These are phyloP conservation scores for Draba incana DNA, from an alignment of 345 rosid species.

Conservation along the genomic window DNA sequence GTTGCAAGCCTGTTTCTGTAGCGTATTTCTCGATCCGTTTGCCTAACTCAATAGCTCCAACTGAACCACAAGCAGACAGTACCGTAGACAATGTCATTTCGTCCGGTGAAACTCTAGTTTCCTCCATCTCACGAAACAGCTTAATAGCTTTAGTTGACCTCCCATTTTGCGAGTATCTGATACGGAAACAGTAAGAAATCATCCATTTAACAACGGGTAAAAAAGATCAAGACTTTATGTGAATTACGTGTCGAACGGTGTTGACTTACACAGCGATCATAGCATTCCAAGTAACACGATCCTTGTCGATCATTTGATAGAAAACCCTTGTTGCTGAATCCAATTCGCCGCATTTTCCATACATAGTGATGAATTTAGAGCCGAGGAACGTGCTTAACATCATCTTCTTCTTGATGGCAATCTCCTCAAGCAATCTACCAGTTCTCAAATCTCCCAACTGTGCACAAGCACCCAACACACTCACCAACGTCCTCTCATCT, in stretches of 20 bases:
- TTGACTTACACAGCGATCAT: slow-evolving; percentile 77
- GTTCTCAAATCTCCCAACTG: slow-evolving; percentile 66
- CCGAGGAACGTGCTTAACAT: slow-evolving; percentile 56
- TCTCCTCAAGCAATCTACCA: slow-evolving; percentile 69
- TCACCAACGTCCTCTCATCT: slow-evolving; percentile 80
- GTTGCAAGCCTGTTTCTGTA: slow-evolving; percentile 48
- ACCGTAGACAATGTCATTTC: slow-evolving; percentile 60
- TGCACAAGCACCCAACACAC: slow-evolving; percentile 72
- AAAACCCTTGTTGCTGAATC: slow-evolving; percentile 67
- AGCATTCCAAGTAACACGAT: slow-evolving; percentile 83
- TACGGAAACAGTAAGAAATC: slow-evolving; percentile 3
- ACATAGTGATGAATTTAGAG: slow-evolving; percentile 78
- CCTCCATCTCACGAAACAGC: slow-evolving; percentile 60
- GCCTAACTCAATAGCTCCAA: slow-evolving; percentile 83
- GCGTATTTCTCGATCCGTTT: slow-evolving; percentile 59
- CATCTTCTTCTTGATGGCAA: slow-evolving; percentile 50
- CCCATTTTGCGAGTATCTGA: slow-evolving; percentile 86
- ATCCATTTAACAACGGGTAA: not conserved
- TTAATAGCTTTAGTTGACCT: slow-evolving; percentile 67
- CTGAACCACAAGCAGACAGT: slow-evolving; percentile 76
- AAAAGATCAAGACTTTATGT: not conserved
- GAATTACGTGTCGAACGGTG: not conserved
- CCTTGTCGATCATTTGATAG: slow-evolving; percentile 62
- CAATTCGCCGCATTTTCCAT: slow-evolving; percentile 83
- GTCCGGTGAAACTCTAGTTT: slow-evolving; percentile 50